Evolutionary conservation across 1,139 yeast species (phyloP), one percentile per base, ranked within the genome.

Genomic region (Magnusiomyces sp.): DNA sequence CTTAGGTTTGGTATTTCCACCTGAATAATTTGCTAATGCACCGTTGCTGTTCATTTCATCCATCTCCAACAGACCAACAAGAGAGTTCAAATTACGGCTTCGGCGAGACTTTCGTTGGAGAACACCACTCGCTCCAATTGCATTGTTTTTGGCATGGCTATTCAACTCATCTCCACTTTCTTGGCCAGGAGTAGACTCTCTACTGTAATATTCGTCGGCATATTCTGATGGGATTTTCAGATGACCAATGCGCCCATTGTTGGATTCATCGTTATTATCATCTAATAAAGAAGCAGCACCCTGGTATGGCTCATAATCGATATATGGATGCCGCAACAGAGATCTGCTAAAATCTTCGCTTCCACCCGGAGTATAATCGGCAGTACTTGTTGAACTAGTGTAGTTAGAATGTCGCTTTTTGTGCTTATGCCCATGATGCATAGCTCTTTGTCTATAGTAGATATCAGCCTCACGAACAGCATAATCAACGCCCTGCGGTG

Each of bases 391-490:
- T 2, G 37, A 34, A 34, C 37, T 34, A 9, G 37, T n/a, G 9
- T 34, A 13, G 9, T 3, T 4, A 34, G 37, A 13, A 23, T 14
- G 37, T 5, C 37, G 27, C 13, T 41, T 36, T 23, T 23, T 23
- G 29, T 23, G 29, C 27, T 40, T 32, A 27, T 33, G 44, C n/a
- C 44, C 40, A 10, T 40, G 45, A 40, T 47, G 46, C 34, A 39
- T 45, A 23, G 46, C 44, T 19, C 39, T 48, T 43, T 61, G 59
- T 23, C 61, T 57, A 48, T 56, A 61, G 50, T 66, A 66, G 43
- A 66, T 57, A 47, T 66, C 70, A 1, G 70, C 64, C 49, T 66
- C 70, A 7, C 70, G 60, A 6, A 64, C 63, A 1, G 70, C 70
- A 51, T 66, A 66, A 47, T 66, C 61, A 9, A 61, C 66, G 27